phyloP scores from a whole-genome alignment of 352 stramenopile species.

The Pythium oligandrum region DNA sequence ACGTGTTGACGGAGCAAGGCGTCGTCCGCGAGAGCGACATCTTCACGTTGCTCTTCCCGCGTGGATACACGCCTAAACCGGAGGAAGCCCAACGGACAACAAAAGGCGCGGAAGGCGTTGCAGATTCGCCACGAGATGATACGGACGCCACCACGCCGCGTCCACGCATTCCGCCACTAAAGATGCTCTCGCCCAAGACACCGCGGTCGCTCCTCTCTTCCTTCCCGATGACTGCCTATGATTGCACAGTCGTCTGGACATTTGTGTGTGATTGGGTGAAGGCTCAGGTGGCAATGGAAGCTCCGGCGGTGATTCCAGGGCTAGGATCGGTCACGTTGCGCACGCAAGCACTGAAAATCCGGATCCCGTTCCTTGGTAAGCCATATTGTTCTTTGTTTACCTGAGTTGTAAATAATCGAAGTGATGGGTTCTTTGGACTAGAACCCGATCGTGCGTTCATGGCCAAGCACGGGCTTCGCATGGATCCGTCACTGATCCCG shows the following conservation, averaged over 20 bases:
- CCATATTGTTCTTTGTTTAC: not conserved
- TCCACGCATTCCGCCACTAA: conserved; percentile 13
- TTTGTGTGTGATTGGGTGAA: conserved; percentile 72
- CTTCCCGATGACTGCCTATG: conserved; percentile 38
- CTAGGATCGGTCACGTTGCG: conserved; percentile 57
- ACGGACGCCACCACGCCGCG: too few species aligned
- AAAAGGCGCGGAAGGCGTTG: not conserved
- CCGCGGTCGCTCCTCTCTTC: conserved; percentile 44
- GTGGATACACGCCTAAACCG: conserved; percentile 10
- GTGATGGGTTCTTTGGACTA: conserved; percentile 5
- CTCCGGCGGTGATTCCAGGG: conserved; percentile 57
- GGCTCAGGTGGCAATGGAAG: conserved; percentile 72
- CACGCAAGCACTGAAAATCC: conserved; percentile 45
- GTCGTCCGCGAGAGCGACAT: conserved; percentile 43
- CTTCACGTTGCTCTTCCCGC: conserved; percentile 32
- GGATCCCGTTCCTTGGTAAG: conserved; percentile 58
- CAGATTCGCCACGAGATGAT: too few species aligned
- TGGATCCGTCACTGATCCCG: conserved; percentile 11
- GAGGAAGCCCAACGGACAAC: not conserved
- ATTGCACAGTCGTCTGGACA: conserved; percentile 55
- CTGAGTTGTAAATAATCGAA: not conserved
- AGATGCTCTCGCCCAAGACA: conserved; percentile 31
- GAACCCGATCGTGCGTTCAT: conserved; percentile 57
- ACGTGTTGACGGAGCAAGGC: conserved; percentile 11
- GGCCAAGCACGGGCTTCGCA: conserved; percentile 40